phyloP scores from a whole-genome alignment of 192 early-diverging fungal genomes.

The Coemansia sp. region DNA sequence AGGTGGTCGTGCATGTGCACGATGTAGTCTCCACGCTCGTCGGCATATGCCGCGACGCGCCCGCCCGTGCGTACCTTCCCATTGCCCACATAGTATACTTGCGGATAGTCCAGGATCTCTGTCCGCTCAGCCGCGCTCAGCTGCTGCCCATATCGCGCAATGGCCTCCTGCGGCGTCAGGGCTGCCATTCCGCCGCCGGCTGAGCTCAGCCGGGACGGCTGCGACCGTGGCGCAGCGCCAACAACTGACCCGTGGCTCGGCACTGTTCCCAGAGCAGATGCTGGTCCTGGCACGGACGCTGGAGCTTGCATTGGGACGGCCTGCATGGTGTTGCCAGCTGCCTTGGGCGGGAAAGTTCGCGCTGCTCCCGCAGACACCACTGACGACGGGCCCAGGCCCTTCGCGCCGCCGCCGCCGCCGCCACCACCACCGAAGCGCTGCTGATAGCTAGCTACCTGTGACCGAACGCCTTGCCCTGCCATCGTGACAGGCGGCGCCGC shows the following conservation, averaged over 20 bases:
- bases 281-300: neutral
- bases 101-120: conserved; percentile 75
- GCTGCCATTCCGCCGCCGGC: conserved; percentile 41
- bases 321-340: no score
- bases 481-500: neutral
- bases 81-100: conserved; percentile 88
- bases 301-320: no score
- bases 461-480: conserved; percentile 20
- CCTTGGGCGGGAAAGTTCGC: conserved; percentile 6
- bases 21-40: conserved; percentile 91
- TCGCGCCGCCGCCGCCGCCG: no score
- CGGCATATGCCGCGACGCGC: conserved; percentile 61
- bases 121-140: conserved; percentile 80
- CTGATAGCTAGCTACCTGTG: conserved; percentile 42
- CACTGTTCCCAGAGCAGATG: neutral
- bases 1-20: conserved; percentile 86
- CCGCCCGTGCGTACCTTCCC: conserved; percentile 49
- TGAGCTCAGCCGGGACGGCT: conserved; percentile 1
- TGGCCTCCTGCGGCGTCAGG: conserved; percentile 55
- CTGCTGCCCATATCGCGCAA: conserved; percentile 62
- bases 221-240: neutral
- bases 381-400: conserved; percentile 33
- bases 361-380: conserved; percentile 39
- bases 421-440: conserved; percentile 32
- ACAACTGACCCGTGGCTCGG: neutral